Conservation (phyloP, 1,284 basidiomycete genomes). For the Cystobasidium sp. region DNA sequence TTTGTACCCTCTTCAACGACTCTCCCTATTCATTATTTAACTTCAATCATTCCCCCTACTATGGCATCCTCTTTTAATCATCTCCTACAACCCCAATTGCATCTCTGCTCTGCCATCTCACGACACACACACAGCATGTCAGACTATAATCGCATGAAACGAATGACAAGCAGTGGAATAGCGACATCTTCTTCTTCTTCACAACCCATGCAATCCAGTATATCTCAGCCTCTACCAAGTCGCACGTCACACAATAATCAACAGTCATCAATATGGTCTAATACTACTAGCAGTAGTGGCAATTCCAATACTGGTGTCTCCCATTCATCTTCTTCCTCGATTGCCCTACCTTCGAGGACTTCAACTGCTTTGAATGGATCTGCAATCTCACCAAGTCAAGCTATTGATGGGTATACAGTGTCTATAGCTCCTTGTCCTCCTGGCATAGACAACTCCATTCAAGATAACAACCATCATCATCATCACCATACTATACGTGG, state of each 20-base stretch:
- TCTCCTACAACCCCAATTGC: neutral
- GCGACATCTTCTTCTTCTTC: neutral
- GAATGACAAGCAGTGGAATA: constrained; percentile 6
- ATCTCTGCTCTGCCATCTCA: neutral
- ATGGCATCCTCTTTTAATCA: neutral
- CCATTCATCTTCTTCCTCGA: neutral
- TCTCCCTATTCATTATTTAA: neutral
- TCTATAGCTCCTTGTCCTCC: neutral
- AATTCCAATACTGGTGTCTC: neutral
- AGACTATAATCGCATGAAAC: constrained; percentile 42
- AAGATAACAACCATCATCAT: neutral
- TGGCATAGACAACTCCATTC: no score
- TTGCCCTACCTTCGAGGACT: neutral
- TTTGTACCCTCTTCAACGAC: neutral
- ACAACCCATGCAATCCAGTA: constrained; percentile 13
- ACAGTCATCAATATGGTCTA: no score
- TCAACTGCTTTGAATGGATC: neutral
- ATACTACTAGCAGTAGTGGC: no score
- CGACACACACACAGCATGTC: constrained; percentile 22
- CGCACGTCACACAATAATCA: no score
- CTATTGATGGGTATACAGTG: neutral
- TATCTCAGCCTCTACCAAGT: constrained; percentile 3
- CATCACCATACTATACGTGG: no score
- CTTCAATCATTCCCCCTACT: neutral
- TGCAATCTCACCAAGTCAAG: neutral